Evolutionary conservation across 306 rosid species (phyloP).

Genomic region (Castanea crenata): DNA sequence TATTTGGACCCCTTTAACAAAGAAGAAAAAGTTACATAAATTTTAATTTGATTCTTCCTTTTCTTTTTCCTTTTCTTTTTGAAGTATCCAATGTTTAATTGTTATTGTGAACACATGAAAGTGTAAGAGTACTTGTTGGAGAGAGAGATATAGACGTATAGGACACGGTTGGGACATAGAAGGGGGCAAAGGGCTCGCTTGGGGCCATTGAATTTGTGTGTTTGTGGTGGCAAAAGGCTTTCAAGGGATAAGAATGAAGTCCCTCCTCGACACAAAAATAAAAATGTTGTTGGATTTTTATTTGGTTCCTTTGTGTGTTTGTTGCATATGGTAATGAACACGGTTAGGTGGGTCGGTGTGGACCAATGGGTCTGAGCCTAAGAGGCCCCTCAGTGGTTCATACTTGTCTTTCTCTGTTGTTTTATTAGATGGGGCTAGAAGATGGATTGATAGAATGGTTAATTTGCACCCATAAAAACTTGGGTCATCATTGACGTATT

Average conservation of each 20-base stretch:
- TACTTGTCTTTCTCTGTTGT: neutral
- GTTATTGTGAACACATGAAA: conserved; percentile 22
- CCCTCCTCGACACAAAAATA: neutral
- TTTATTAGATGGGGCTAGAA: neutral
- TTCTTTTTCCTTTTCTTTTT: neutral
- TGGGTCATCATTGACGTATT: neutral
- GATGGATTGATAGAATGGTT: no score
- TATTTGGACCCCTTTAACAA: conserved; percentile 14
- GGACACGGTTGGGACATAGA: conserved; percentile 38
- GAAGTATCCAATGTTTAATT: neutral
- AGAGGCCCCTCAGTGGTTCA: conserved; percentile 1
- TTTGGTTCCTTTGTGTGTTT: conserved; percentile 18
- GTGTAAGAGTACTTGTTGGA: conserved; percentile 18
- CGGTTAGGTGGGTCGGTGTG: conserved; percentile 29
- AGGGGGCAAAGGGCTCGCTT: conserved; percentile 20
- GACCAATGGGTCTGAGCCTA: conserved; percentile 18
- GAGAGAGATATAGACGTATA: conserved; percentile 26
- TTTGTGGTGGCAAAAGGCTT: neutral
- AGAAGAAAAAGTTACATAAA: neutral
- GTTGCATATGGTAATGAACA: conserved; percentile 12
- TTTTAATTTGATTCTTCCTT: neutral
- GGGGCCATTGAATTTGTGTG: neutral
- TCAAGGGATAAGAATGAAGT: neutral
- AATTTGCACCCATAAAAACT: neutral
- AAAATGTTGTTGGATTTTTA: no score